Evolutionary conservation across 768 basidiomycete genomes (phyloP), one percentile per base, ranked within the genome.

Genomic region (Asterophora lycoperdoides): DNA sequence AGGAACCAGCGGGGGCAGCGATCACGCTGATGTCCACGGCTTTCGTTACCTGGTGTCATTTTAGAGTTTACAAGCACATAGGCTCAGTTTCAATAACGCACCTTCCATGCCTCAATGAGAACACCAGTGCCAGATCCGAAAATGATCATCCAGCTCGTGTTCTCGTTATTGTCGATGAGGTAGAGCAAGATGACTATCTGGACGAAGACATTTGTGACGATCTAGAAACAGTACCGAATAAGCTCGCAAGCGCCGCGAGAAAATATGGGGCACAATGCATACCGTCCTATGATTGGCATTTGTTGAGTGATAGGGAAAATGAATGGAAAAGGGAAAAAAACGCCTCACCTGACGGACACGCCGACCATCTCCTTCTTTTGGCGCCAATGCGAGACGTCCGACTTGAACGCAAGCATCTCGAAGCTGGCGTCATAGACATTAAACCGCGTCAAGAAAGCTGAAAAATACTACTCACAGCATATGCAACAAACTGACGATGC

Each of bases 81-180:
- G 32, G 44, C 40, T 20, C 30, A 9, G 41, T 10, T n/a, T 30
- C 10, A 44, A 50, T 49, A 46, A 56, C 71, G 46, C 50, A 83
- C 86, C 84, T 97, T 97, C 94, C 93, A 97, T 2, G 90, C 93
- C 68, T 97, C 95, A 49, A 92, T 81, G 26, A 89, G 57, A 36
- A 89, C 78, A 36, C 90, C 88, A 64, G 83, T 78, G 8, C 89
- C 90, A 47, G 88, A 90, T 4, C 88, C 85, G 65, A 93, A 78
- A 19, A 97, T 77, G 65, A 98, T 97, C 91, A 97, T 97, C 87
- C 91, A 95, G 60, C 86, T 92, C 26, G 95, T 99, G 64, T 97
- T 89, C 45, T 90, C 84, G 57, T 89, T 91, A 65, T 93, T 94
- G 70, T 96, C 94, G 58, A 94, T 83, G 57, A 98, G 85, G 68